phyloP scores from a whole-genome alignment of 352 stramenopile genomes.

The Phytophthora crassamura region DNA sequence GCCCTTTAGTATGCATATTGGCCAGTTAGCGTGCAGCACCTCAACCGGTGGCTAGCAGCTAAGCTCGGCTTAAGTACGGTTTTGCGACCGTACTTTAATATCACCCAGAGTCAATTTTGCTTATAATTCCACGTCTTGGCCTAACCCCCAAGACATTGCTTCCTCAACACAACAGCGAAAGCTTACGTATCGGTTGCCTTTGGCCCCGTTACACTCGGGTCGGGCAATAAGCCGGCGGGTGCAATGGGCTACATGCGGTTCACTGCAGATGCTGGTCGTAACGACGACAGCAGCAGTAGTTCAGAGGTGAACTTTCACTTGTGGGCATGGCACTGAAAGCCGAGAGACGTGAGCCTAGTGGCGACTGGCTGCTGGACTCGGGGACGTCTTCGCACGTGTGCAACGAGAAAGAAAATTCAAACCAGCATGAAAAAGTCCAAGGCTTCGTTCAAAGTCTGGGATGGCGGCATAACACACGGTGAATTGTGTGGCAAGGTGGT shows the following conservation, averaged over 20 bases:
- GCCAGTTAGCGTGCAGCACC: too few relatives aligned
- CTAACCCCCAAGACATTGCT: too few relatives aligned
- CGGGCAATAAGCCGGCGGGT: background rate
- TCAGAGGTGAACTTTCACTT: background rate
- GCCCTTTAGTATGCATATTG: too few relatives aligned
- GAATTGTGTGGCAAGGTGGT: background rate
- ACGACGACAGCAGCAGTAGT: constrained; percentile 3
- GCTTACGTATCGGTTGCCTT: too few relatives aligned
- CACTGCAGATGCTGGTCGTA: background rate
- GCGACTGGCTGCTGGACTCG: constrained; percentile 8
- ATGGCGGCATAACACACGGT: background rate
- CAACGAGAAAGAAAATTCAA: background rate
- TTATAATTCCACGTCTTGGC: too few relatives aligned
- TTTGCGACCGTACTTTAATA: too few relatives aligned
- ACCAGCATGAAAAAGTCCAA: constrained; percentile 8
- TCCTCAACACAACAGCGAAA: too few relatives aligned
- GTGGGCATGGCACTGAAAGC: background rate
- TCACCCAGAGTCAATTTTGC: too few relatives aligned
- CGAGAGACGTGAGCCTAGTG: background rate
- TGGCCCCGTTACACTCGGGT: too few relatives aligned
- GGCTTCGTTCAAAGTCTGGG: constrained; percentile 4
- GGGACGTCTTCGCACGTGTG: constrained; percentile 7
- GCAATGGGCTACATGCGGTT: constrained; percentile 10
- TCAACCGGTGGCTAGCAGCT: too few relatives aligned
- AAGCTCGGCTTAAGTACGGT: too few relatives aligned